Percentiles rank a stretch among this genome's conserved stretches.
phyloP scores from a whole-genome alignment of 1,284 basidiomycete genomes.

The Apiotrichum gracile region DNA sequence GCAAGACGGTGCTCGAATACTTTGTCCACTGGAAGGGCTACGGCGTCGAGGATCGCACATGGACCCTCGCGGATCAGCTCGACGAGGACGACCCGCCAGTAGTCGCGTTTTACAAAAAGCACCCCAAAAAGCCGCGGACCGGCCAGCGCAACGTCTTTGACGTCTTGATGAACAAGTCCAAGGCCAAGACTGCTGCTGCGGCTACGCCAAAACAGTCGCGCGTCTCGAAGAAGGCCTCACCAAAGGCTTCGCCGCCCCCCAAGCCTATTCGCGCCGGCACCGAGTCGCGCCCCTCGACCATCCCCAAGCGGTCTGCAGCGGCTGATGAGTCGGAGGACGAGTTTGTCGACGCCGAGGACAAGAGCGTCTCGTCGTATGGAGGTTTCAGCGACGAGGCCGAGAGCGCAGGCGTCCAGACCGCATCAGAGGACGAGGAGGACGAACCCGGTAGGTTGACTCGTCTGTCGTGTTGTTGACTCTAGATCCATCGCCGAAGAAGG shows the following conservation, averaged over 20 bases:
- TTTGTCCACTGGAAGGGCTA: constrained; percentile 40
- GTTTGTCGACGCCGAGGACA: constrained; percentile 24
- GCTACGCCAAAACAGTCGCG: too few species aligned
- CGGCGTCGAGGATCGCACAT: constrained; percentile 24
- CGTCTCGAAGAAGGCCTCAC: too few species aligned
- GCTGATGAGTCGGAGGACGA: constrained; percentile 16
- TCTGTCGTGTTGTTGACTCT: background rate
- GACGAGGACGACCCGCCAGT: constrained; percentile 45
- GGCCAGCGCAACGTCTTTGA: constrained; percentile 3
- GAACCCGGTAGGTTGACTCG: background rate
- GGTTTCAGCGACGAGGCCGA: too few species aligned
- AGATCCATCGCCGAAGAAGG: background rate
- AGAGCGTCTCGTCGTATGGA: constrained; percentile 7
- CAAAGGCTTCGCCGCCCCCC: too few species aligned
- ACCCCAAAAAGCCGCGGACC: constrained; percentile 25
- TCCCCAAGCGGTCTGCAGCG: too few species aligned
- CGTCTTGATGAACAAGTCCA: background rate
- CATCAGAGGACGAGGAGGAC: constrained; percentile 13
- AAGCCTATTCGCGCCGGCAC: too few species aligned
- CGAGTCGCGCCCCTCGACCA: too few species aligned
- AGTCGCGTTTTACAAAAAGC: constrained; percentile 24
- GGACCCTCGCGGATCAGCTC: constrained; percentile 34
- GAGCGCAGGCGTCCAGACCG: too few species aligned
- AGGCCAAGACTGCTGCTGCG: background rate
- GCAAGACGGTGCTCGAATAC: constrained; percentile 27